Evolutionary conservation across 805 yeast species (phyloP), one percentile per base, ranked within the genome.

Genomic region (Candida anglica): DNA sequence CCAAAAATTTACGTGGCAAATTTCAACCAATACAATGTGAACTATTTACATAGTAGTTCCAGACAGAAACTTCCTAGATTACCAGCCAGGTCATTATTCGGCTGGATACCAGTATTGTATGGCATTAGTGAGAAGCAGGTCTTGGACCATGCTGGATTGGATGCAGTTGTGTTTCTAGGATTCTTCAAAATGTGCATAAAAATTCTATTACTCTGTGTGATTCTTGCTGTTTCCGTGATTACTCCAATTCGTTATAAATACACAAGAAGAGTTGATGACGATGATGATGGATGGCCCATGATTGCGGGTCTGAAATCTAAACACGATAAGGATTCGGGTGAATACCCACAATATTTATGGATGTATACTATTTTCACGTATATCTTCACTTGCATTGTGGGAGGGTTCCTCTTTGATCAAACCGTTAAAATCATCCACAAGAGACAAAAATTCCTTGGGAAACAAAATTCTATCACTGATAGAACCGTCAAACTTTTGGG

Each of bases 171-270:
- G 30, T 91, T 86, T 50, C 60, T 91, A 20, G 88, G 88, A 3
- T 89, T 91, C 54, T 93, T 93, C 72, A 81, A 85, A 40, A 86
- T 88, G 85, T 75, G 93, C 40, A 85, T 89, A 31, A 77, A 77
- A 52, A 63, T 86, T 6, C 58, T 91, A 16, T 58, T 75, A 2
- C 60, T 75, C 1, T 81, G 88, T 50, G 72, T 86, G 30, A 38
- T 85, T 2, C 76, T 86, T 47, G 88, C 95, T 1, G 63, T 84
- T 7, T 62, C 77, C 4, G 70, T 91, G 3, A 83, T 91, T 15
- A 82, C 95, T 1, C 98, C 98, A 0, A 71, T 93, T 3, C 58
- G 97, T 35, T 83, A 80, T 59, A 79, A 81, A 48, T 86, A 72
- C 52, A 86, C 96, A 0, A 97, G 98, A 2, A 69, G 70, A 39